Conservation (phyloP, 2,329 filamentous ascomycete species). For the Elsinoe ampelina region DNA sequence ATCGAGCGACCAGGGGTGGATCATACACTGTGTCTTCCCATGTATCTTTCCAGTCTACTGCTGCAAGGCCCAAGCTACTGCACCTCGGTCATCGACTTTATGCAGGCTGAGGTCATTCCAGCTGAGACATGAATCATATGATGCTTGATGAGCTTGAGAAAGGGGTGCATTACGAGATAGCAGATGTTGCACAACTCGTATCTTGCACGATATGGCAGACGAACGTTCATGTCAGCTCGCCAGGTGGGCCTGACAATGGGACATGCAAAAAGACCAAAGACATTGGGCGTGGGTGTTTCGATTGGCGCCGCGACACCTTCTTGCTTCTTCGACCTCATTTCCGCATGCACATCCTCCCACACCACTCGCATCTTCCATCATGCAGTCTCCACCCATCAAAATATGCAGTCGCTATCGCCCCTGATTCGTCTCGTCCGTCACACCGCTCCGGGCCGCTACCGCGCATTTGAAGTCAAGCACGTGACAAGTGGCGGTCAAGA, state of each 20-base stretch:
- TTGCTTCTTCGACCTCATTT: neutral
- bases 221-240: neutral
- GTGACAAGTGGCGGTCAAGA: neutral
- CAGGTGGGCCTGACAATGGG: neutral
- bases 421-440: neutral
- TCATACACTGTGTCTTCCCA: too few species aligned
- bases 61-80: neutral
- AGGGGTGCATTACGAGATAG: neutral
- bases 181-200: too few species aligned
- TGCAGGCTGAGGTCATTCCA: neutral
- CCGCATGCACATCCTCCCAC: neutral
- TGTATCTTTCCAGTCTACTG: too few species aligned
- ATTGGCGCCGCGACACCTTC: neutral
- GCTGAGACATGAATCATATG: neutral
- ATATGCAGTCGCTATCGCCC: neutral
- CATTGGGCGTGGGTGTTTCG: neutral
- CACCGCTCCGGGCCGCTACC: conserved; percentile 7
- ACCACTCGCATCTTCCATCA: neutral
- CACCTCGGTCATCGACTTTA: neutral
- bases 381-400: neutral
- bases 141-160: neutral
- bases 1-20: too few species aligned
- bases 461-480: neutral
- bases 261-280: neutral
- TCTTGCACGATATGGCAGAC: neutral